Conservation (phyloP, 2,329 filamentous ascomycete genomes). For the Hawksworthiomyces lignivorus region DNA sequence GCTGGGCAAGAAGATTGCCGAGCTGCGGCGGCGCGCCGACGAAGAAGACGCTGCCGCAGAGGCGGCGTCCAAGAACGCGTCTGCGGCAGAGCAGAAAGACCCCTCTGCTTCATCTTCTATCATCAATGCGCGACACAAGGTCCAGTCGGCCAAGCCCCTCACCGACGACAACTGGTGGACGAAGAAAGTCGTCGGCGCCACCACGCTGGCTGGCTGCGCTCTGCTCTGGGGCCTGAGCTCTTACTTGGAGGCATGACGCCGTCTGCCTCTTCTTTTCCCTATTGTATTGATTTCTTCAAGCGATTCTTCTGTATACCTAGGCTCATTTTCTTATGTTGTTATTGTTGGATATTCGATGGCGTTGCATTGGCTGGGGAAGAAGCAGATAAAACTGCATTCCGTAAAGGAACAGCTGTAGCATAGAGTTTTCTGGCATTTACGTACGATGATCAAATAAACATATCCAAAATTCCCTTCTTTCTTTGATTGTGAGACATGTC, state of each 20-base stretch:
- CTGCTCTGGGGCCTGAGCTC: constrained; percentile 52
- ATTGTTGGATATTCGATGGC: no score
- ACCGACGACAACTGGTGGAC: constrained; percentile 60
- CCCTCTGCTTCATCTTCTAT: constrained; percentile 18
- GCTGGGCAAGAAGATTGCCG: constrained; percentile 61
- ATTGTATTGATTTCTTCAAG: not conserved
- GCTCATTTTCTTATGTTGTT: not conserved
- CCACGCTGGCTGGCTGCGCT: constrained; percentile 53
- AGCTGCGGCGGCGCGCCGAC: constrained; percentile 41
- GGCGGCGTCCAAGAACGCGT: constrained; percentile 2
- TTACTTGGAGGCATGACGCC: constrained; percentile 32
- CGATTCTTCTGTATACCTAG: not conserved
- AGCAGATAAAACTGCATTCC: no score
- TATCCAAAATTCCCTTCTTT: no score
- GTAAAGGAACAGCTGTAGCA: no score
- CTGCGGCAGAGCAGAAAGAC: constrained; percentile 3
- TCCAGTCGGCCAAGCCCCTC: constrained; percentile 49
- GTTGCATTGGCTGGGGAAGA: no score
- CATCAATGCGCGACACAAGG: constrained; percentile 12
- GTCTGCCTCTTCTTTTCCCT: not conserved
- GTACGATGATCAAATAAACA: no score
- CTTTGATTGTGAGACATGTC: no score
- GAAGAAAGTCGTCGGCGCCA: constrained; percentile 56
- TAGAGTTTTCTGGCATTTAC: no score
- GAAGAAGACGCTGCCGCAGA: constrained; percentile 22